Conservation (phyloP, 2,329 filamentous ascomycete genomes). For the Ilyonectria mors-panacis region DNA sequence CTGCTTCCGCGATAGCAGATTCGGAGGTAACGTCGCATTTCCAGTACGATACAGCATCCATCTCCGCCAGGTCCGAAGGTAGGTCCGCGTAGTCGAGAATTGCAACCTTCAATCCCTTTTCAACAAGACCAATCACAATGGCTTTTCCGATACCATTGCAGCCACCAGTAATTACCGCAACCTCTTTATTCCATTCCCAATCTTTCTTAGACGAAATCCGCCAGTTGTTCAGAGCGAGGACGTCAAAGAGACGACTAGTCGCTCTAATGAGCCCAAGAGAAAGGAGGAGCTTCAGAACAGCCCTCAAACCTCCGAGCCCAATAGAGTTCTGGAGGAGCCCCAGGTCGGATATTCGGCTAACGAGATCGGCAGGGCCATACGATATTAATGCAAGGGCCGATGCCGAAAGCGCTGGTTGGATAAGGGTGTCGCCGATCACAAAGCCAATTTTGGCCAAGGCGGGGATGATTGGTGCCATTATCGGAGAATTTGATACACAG, state of each 20-base stretch:
- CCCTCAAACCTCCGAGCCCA: background rate
- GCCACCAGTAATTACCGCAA: constrained; percentile 3
- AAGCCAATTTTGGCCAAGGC: background rate
- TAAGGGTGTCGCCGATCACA: background rate
- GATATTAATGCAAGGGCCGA: background rate
- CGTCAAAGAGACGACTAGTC: background rate
- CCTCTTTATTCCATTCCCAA: background rate
- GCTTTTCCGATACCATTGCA: constrained; percentile 9
- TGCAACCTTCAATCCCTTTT: background rate
- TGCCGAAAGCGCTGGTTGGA: background rate
- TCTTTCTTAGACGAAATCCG: background rate
- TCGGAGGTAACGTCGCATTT: constrained; percentile 7
- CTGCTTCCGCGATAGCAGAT: background rate
- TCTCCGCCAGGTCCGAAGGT: background rate
- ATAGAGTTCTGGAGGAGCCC: background rate
- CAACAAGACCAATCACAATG: background rate
- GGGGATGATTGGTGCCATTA: background rate
- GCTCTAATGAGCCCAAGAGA: background rate
- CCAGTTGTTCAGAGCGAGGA: constrained; percentile 5
- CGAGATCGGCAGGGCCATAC: background rate
- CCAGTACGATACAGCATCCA: background rate
- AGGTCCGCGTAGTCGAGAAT: background rate
- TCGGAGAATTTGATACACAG: too few species aligned
- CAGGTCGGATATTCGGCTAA: background rate
- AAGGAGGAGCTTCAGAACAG: background rate